Evolutionary conservation across 1,139 yeast genomes (phyloP).

Genomic region (Lodderomyces pseudojiufengensis): DNA sequence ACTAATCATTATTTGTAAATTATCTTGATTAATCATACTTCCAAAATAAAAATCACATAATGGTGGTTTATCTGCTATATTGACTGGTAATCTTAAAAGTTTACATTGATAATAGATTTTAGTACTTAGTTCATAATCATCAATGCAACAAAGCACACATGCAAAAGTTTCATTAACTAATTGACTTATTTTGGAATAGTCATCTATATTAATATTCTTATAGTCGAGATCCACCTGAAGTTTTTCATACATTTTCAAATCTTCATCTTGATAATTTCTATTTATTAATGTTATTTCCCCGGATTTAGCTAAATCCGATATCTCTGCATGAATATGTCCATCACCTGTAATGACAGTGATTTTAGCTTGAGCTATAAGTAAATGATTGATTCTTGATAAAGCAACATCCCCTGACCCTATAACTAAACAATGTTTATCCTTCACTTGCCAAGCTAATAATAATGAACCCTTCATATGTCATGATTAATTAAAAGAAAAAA

Average conservation of each 20-base stretch:
- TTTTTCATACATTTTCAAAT: constrained; percentile 49
- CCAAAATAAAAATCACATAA: constrained; percentile 87
- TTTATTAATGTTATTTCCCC: constrained; percentile 37
- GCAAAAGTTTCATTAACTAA: constrained; percentile 47
- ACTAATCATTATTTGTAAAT: constrained; percentile 75
- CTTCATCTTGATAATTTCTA: constrained; percentile 41
- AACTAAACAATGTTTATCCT: constrained; percentile 61
- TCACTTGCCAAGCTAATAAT: constrained; percentile 71
- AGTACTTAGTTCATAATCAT: constrained; percentile 61
- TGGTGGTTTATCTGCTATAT: constrained; percentile 81
- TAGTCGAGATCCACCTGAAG: constrained; percentile 13
- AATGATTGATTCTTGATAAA: constrained; percentile 61
- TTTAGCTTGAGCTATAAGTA: constrained; percentile 65
- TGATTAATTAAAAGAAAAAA: background rate
- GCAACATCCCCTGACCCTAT: constrained; percentile 87
- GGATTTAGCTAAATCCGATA: constrained; percentile 30
- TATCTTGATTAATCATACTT: constrained; percentile 72
- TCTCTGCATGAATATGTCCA: constrained; percentile 39
- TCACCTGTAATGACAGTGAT: constrained; percentile 64
- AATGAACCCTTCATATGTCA: constrained; percentile 50
- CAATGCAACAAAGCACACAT: constrained; percentile 71
- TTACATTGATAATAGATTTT: constrained; percentile 61
- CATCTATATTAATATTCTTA: constrained; percentile 21
- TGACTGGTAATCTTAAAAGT: constrained; percentile 56
- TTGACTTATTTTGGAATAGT: constrained; percentile 32